Evolutionary conservation across 768 basidiomycete species (phyloP).

Genomic region (Fistulinella prunicolor): DNA sequence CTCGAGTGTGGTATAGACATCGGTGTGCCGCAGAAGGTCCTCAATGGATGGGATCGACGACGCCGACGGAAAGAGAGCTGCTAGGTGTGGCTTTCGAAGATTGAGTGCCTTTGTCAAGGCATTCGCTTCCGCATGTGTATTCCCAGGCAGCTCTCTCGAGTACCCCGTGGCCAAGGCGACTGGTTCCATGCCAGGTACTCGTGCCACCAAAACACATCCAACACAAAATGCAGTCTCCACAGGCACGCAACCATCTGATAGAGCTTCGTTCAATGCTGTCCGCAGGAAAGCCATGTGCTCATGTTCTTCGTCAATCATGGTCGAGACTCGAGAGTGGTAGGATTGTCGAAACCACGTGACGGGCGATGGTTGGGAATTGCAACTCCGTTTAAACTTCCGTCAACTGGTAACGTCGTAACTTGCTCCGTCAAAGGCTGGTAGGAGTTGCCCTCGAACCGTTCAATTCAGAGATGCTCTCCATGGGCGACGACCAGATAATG

Average conservation of each 20-base stretch:
- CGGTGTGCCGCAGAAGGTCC: constrained; percentile 53
- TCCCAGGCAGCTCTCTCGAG: constrained; percentile 88
- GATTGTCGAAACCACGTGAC: no score
- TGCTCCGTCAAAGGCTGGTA: not conserved
- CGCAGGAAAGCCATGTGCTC: constrained; percentile 47
- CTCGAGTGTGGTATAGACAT: constrained; percentile 95
- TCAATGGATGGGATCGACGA: constrained; percentile 32
- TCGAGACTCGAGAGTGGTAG: no score
- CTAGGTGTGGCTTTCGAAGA: constrained; percentile 45
- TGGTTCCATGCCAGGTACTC: constrained; percentile 40
- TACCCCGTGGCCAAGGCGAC: constrained; percentile 74
- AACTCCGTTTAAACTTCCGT: not conserved
- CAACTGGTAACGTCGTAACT: not conserved
- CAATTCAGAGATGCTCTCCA: not conserved
- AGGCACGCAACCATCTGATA: constrained; percentile 55
- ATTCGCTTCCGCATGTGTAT: constrained; percentile 97
- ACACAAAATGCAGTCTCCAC: constrained; percentile 83
- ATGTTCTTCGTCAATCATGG: constrained; percentile 9
- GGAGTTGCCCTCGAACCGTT: not conserved
- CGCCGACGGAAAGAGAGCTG: constrained; percentile 40
- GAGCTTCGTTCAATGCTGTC: constrained; percentile 67
- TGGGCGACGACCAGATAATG: constrained; percentile 62
- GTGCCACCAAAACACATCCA: constrained; percentile 72
- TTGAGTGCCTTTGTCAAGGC: constrained; percentile 68
- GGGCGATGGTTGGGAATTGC: not conserved